Conservation (phyloP, 2,329 filamentous ascomycete genomes). For the Aureobasidium melanogenum region DNA sequence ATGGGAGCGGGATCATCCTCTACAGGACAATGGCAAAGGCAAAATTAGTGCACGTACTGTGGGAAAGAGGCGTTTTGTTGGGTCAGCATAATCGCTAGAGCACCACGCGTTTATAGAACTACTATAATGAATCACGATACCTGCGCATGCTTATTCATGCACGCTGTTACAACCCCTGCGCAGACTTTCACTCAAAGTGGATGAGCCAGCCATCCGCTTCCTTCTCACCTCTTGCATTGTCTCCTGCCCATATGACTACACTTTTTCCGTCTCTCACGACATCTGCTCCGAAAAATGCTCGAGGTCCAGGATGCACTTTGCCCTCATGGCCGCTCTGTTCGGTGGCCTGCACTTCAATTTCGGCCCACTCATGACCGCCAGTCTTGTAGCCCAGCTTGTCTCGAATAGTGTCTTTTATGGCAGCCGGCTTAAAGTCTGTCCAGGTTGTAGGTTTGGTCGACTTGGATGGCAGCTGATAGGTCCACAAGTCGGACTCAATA, state of each 20-base stretch:
- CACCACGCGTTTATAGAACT: not conserved
- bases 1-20: conserved; percentile 64
- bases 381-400: conserved; percentile 32
- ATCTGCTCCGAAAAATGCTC: conserved; percentile 34
- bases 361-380: conserved; percentile 34
- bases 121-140: not conserved
- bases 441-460: conserved; percentile 14
- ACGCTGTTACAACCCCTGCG: not conserved
- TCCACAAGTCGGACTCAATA: conserved; percentile 36
- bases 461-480: conserved; percentile 34
- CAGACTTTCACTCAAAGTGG: conserved; percentile 23
- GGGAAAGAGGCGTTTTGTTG: conserved; percentile 30
- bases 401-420: conserved; percentile 36
- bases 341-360: conserved; percentile 30
- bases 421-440: conserved; percentile 30
- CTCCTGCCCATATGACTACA: conserved; percentile 35
- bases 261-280: conserved; percentile 27
- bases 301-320: conserved; percentile 36
- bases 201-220: conserved; percentile 40
- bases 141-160: not conserved
- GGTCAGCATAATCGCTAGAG: conserved; percentile 3
- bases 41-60: conserved; percentile 29
- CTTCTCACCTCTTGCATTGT: conserved; percentile 33
- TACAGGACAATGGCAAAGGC: conserved; percentile 40
- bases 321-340: conserved; percentile 26